Evolutionary conservation across 1,284 basidiomycete genomes (phyloP).

Genomic region (Moesziomyces sp.): DNA sequence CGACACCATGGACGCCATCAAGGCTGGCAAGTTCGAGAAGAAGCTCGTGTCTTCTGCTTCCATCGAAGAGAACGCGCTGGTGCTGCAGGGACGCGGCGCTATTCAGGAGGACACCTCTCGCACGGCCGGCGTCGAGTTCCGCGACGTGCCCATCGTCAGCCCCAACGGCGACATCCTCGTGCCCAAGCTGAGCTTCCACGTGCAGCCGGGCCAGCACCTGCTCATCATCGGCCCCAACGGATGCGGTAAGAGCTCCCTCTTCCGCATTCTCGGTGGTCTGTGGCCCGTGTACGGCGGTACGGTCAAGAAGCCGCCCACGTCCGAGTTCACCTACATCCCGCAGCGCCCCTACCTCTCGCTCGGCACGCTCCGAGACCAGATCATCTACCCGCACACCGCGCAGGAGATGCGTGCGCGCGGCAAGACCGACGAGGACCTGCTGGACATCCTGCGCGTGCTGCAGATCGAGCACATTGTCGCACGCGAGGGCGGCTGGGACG

Average conservation of each 20-base stretch:
- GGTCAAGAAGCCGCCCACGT: constrained; percentile 90
- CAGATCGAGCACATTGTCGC: constrained; percentile 89
- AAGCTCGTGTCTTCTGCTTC: constrained; percentile 77
- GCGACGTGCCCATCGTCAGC: constrained; percentile 92
- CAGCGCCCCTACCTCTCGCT: constrained; percentile 93
- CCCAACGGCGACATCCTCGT: constrained; percentile 95
- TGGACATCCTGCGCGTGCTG: constrained; percentile 79
- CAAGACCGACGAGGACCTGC: constrained; percentile 77
- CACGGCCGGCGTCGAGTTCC: constrained; percentile 82
- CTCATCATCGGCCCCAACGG: constrained; percentile 76
- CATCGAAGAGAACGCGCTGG: constrained; percentile 82
- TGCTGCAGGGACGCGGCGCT: constrained; percentile 81
- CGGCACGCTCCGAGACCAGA: constrained; percentile 92
- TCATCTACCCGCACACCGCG: constrained; percentile 81
- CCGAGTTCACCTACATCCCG: constrained; percentile 92
- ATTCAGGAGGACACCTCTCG: constrained; percentile 68
- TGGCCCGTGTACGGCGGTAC: constrained; percentile 96
- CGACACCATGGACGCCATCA: constrained; percentile 90
- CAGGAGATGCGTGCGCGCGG: constrained; percentile 67
- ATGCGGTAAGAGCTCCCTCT: constrained; percentile 72
- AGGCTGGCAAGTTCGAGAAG: constrained; percentile 87
- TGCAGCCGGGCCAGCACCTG: constrained; percentile 82
- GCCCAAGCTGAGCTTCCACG: constrained; percentile 80
- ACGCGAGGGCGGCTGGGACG: constrained; percentile 96
- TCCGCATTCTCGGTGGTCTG: constrained; percentile 92